Conservation (phyloP, 805 yeast species). For the Pichia nakasei region DNA sequence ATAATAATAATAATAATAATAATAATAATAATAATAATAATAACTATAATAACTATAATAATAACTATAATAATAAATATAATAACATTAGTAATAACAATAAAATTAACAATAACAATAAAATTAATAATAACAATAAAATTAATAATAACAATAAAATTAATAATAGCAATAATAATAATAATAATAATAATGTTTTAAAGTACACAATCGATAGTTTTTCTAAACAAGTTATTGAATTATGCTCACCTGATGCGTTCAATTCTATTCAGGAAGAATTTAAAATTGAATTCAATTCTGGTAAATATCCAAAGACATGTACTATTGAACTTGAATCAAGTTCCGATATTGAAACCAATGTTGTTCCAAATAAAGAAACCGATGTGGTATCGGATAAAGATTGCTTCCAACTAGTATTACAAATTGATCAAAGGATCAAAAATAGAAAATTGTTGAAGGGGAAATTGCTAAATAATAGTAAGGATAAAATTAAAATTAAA, state of each 20-base stretch:
- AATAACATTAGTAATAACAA: not conserved
- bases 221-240: not conserved
- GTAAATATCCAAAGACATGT: not conserved
- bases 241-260: slow-evolving; percentile 3
- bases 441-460: not conserved
- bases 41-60: not conserved
- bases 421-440: not conserved
- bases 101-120: not conserved
- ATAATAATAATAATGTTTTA: not conserved
- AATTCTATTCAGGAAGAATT: not conserved
- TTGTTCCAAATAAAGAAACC: not conserved
- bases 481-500: not conserved
- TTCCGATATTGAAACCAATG: not conserved
- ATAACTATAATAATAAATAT: not conserved
- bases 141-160: not conserved
- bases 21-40: not conserved
- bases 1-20: not conserved
- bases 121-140: not conserved
- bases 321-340: not conserved
- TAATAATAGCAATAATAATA: not conserved
- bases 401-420: slow-evolving; percentile 1
- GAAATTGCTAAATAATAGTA: not conserved
- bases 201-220: not conserved
- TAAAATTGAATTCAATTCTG: not conserved
- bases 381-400: not conserved